phyloP scores from a whole-genome alignment of 208 protist species.

The Crithidia expoeki region DNA sequence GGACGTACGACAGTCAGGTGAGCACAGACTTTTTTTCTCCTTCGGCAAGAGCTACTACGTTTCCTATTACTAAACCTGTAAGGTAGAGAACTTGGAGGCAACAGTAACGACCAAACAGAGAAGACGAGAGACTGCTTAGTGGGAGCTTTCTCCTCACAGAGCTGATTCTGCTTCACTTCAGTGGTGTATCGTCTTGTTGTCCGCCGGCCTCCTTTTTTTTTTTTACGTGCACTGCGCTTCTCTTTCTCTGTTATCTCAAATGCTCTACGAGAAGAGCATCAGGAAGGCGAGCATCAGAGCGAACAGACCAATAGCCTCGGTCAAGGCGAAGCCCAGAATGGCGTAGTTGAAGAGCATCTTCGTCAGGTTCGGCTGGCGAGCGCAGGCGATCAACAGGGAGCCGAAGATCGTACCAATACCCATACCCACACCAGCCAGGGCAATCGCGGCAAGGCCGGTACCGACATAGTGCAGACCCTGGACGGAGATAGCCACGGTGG shows the following conservation, averaged over 20 bases:
- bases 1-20: too few relatives aligned
- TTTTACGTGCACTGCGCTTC: too few relatives aligned
- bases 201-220: too few relatives aligned
- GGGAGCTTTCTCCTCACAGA: too few relatives aligned
- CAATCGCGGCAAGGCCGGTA: slow-evolving; percentile 78
- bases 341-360: slow-evolving; percentile 88
- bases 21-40: not conserved
- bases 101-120: too few relatives aligned
- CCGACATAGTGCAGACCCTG: slow-evolving; percentile 81
- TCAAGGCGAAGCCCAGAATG: slow-evolving; percentile 85
- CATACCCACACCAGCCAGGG: slow-evolving; percentile 70
- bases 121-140: too few relatives aligned
- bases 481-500: slow-evolving; percentile 72
- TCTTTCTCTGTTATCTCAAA: not conserved
- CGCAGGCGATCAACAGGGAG: slow-evolving; percentile 67
- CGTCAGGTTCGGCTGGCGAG: slow-evolving; percentile 75
- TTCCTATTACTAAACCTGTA: too few relatives aligned
- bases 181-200: too few relatives aligned
- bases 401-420: slow-evolving; percentile 80
- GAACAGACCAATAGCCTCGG: slow-evolving; percentile 87
- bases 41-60: not conserved
- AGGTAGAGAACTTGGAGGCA: too few relatives aligned
- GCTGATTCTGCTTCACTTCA: too few relatives aligned
- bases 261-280: slow-evolving; percentile 87
- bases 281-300: slow-evolving; percentile 87